A percentile compares a stretch with the other conserved stretches of the same genome.
These are phyloP conservation scores for Elasticomyces elasticus DNA, from an alignment of 495 filamentous ascomycete genomes.

Conservation along the genomic window DNA sequence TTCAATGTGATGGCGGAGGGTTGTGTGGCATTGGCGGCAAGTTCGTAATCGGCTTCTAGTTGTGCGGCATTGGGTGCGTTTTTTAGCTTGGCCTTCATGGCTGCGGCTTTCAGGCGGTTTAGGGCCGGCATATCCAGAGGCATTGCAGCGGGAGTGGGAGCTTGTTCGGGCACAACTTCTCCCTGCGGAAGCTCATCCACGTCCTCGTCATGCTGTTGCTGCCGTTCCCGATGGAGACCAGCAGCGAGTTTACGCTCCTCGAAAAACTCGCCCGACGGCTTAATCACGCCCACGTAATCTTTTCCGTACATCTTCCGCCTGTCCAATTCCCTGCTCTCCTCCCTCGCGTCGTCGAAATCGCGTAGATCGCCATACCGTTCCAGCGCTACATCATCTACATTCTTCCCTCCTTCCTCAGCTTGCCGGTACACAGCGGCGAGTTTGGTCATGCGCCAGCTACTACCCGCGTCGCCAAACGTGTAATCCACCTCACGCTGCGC, in stretches of 20 bases:
- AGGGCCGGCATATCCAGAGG: constrained; percentile 64
- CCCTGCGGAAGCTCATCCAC: constrained; percentile 35
- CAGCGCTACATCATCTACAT: constrained; percentile 69
- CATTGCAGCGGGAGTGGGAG: constrained; percentile 34
- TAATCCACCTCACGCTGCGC: constrained; percentile 63
- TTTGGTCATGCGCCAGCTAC: constrained; percentile 92
- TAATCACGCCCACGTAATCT: constrained; percentile 77
- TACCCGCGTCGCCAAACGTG: constrained; percentile 80
- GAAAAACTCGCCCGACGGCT: constrained; percentile 79
- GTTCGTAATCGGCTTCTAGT: constrained; percentile 79
- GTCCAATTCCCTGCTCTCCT: constrained; percentile 90
- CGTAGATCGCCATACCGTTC: constrained; percentile 73
- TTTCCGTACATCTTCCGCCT: constrained; percentile 73
- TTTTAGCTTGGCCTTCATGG: constrained; percentile 87
- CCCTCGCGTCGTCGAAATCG: constrained; percentile 84
- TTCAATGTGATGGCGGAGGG: constrained; percentile 67
- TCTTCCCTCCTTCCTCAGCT: constrained; percentile 58
- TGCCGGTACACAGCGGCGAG: constrained; percentile 75
- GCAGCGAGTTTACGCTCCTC: constrained; percentile 56
- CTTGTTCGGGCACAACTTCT: constrained; percentile 33
- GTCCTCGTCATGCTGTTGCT: constrained; percentile 34
- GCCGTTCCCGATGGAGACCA: constrained; percentile 31
- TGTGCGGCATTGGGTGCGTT: constrained; percentile 59
- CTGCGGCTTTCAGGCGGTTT: constrained; percentile 81
- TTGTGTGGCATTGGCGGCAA: constrained; percentile 49